These are phyloP conservation scores for Moesziomyces globuligerus DNA, from an alignment of 1,284 basidiomycete genomes.

Conservation along the genomic window DNA sequence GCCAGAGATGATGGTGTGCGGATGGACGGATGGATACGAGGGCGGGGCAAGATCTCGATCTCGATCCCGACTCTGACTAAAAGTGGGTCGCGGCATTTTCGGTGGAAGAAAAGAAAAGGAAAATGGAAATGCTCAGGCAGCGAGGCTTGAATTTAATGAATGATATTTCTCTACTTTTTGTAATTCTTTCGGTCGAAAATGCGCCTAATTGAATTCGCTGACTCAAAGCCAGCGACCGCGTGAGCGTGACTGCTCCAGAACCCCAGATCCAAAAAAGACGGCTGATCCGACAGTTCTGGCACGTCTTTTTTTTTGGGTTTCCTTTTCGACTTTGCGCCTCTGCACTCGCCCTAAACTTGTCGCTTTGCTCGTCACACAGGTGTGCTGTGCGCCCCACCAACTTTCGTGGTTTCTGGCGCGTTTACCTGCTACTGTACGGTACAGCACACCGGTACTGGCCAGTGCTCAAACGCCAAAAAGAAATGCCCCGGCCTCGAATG, in stretches of 20 bases:
- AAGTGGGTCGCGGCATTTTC: neutral
- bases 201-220: neutral
- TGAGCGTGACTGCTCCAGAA: neutral
- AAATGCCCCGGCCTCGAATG: no score
- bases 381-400: neutral
- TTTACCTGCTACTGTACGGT: no score
- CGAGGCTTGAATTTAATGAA: neutral
- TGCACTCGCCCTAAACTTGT: no score
- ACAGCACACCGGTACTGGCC: no score
- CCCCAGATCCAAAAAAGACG: neutral
- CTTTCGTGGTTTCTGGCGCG: no score
- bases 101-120: conserved; percentile 1
- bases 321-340: neutral
- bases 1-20: conserved; percentile 13
- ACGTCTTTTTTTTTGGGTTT: neutral
- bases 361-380: no score
- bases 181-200: neutral
- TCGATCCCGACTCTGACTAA: neutral
- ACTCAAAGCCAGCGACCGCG: neutral
- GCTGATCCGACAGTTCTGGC: neutral
- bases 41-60: neutral
- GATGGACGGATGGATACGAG: conserved; percentile 16
- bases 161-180: neutral
- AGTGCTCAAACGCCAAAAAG: no score
- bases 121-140: neutral